Evolutionary conservation across 805 yeast species (phyloP).

Genomic region (Cyberlindnera mycetangii): DNA sequence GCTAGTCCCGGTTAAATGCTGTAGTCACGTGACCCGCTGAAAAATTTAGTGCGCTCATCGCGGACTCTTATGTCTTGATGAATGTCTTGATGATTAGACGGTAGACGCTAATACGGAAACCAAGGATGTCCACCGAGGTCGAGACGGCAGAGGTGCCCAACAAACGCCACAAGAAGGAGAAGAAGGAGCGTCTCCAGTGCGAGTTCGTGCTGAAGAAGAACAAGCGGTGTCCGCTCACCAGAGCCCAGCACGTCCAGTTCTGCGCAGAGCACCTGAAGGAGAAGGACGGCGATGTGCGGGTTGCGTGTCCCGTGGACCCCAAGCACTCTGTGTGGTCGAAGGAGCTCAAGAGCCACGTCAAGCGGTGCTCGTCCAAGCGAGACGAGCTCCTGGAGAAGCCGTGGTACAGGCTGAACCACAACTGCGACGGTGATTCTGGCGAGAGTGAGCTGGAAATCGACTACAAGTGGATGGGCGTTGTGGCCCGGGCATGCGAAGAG

Average conservation of each 20-base stretch:
- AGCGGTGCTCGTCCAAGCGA: constrained; percentile 53
- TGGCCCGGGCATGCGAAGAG: constrained; percentile 37
- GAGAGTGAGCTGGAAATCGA: constrained; percentile 18
- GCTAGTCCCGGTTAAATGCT: not conserved
- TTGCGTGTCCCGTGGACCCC: constrained; percentile 76
- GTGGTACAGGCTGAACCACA: constrained; percentile 53
- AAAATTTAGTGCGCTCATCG: not conserved
- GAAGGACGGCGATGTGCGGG: constrained; percentile 35
- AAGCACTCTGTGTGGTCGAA: constrained; percentile 69
- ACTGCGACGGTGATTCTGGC: constrained; percentile 26
- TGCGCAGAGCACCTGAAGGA: constrained; percentile 60
- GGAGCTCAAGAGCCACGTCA: constrained; percentile 52
- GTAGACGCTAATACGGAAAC: not conserved
- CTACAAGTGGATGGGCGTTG: constrained; percentile 31
- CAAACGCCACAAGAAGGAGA: constrained; percentile 12
- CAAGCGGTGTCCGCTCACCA: constrained; percentile 59
- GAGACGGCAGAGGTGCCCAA: constrained; percentile 1
- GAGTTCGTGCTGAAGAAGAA: constrained; percentile 46
- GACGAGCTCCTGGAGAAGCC: constrained; percentile 31
- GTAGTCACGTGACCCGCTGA: constrained; percentile 3
- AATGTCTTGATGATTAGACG: not conserved
- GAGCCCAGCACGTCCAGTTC: constrained; percentile 44
- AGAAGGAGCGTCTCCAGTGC: constrained; percentile 36
- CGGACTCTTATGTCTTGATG: not conserved
- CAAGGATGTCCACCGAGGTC: not conserved